These are phyloP conservation scores for Lentinula edodes DNA, from an alignment of 768 basidiomycete species.

Conservation along the genomic window DNA sequence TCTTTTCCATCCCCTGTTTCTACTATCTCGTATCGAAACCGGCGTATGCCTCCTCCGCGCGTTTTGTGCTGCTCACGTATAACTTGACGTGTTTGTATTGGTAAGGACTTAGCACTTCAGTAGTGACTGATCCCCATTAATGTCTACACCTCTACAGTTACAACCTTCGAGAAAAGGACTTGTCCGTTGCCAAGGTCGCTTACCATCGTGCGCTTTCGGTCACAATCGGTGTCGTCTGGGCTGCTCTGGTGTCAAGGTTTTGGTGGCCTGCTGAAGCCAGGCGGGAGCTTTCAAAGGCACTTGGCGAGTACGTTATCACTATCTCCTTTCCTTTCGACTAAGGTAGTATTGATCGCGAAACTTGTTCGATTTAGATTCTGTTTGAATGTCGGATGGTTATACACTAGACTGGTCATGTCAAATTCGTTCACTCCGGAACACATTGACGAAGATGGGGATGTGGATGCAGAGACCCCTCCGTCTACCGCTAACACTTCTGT, in stretches of 20 bases:
- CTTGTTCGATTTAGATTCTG: conserved; percentile 58
- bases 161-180: conserved; percentile 61
- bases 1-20: conserved; percentile 92
- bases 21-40: conserved; percentile 82
- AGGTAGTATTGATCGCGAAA: background rate
- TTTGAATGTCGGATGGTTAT: conserved; percentile 90
- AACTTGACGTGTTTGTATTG: conserved; percentile 79
- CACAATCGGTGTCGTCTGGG: conserved; percentile 83
- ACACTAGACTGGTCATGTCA: conserved; percentile 83
- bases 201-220: conserved; percentile 77
- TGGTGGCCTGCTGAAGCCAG: conserved; percentile 98
- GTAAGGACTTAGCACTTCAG: conserved; percentile 27
- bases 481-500: background rate
- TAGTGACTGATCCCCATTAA: background rate
- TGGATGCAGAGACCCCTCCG: background rate
- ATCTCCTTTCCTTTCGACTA: background rate
- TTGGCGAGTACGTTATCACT: conserved; percentile 64
- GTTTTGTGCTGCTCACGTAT: conserved; percentile 83
- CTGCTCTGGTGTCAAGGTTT: conserved; percentile 77
- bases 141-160: conserved; percentile 42
- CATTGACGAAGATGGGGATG: conserved; percentile 15
- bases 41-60: conserved; percentile 64
- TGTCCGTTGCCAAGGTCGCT: conserved; percentile 66
- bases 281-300: conserved; percentile 73
- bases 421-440: conserved; percentile 69